Base-by-base conservation (phyloP, 306 rosid species). In the Ziziphus jujuba region DNA sequence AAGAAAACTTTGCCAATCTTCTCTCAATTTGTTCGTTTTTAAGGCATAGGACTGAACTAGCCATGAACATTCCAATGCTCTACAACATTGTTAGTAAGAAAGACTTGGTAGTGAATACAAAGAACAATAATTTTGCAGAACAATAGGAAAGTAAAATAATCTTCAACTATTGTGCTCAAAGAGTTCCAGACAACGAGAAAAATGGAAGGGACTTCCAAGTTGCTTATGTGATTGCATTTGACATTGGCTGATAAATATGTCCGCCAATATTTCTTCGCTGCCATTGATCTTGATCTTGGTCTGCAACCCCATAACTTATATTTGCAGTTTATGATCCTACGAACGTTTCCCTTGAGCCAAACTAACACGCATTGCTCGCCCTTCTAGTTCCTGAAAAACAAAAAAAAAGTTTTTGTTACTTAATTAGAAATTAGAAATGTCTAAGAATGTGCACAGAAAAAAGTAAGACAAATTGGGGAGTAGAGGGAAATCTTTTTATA, bases 271-370 rank as follows among this genome's bases (percentile, higher is more conserved):
- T 75, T 50, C 76, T 70, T 20, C 49, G 71, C 58, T 70, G 59
- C 69, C 63, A 72, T 49, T 55, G 56, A n/a, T 40, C 58, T 75
- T 70, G 56, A n/a, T 40, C 58, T 75, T 73, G 59, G 72, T 58
- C 65, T 40, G 28, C 13, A 59, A 71, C 56, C 70, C 52, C 10
- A 69, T 50, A 13, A 34, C 14, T 15, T 48, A 35, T 11, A 62
- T 68, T 70, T 72, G 65, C 75, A 25, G 69, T 56, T 56, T 5
- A 16, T 6, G 20, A 34, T 53, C 74, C 31, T 72, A 57, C 28
- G 87, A 75, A 25, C 85, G 86, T 69, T 84, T 87, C 45, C 99
- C 99, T 87, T 90, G 69, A n/a, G 97, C 99, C 81, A 95, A 76
- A 78, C 91, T 85, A 43, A 95, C 95, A 0, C 99, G 87, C 81